Evolutionary conservation across 2,329 filamentous ascomycete genomes (phyloP), one percentile per base, ranked within the genome.

Genomic region (Fusarium concolor): DNA sequence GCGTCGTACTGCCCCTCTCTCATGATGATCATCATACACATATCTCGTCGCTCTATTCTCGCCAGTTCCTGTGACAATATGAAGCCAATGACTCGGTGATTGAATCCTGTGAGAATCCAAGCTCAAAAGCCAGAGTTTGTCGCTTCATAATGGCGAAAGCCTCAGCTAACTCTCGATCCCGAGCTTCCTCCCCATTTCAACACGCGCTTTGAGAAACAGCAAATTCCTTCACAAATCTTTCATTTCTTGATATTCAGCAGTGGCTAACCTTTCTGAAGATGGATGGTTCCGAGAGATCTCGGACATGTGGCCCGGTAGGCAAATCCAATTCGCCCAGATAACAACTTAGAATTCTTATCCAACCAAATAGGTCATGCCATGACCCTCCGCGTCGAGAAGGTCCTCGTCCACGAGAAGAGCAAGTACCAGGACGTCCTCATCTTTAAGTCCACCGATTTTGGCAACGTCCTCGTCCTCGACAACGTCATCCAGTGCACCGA

Each of bases 241-340:
- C 29, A 58, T 37, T 15, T 17, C 18, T 33, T 49, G 22, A 15
- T 46, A 10, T 22, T 20, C 6, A 18, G n/a, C 17, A 57, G 24
- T 54, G 39, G 43, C 74, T 62, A 67, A 65, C 41, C 41, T 15
- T 18, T 50, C 44, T 43, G 17, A 74, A 97, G 96, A 98, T 97
- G 96, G 95, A 85, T 99, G 96, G 96, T 99, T 99, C 91, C 92
- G 94, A 82, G 96, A 99, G 86, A 94, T 97, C 84, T 97, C 92
- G 75, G 86, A 96, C 79, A 98, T 99, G 95, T 99, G 96, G 96
- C 95, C 96, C 68, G 88, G 84, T 86, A 79, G 80, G 73, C 53
- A 42, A 39, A 51, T 38, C 42, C 14, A 37, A 61, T 38, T 6
- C n/a, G 6, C 11, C 20, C 38, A 41, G 35, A 43, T 12, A 22